Conservation (phyloP, 208 protist species). For the Trypanosoma lewisi region DNA sequence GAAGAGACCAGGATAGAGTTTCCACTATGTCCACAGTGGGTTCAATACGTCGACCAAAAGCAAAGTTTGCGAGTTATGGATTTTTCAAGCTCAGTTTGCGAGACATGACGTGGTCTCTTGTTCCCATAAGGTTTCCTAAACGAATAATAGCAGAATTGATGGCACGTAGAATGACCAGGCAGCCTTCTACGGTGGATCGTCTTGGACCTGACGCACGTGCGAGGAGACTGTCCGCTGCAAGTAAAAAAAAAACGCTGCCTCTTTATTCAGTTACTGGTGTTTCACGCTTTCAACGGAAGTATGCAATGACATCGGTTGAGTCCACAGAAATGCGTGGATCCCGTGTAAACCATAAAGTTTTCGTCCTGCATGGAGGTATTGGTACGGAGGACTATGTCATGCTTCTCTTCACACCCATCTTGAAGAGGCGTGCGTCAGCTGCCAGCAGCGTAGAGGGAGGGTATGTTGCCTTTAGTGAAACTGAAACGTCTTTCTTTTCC, state of each 20-base stretch:
- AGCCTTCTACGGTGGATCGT: not conserved
- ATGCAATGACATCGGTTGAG: constrained; percentile 53
- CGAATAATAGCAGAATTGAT: constrained; percentile 18
- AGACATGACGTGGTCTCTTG: constrained; percentile 78
- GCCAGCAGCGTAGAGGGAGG: not conserved
- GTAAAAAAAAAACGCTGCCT: constrained; percentile 14
- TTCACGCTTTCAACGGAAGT: constrained; percentile 79
- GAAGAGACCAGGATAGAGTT: not conserved
- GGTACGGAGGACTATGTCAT: constrained; percentile 64
- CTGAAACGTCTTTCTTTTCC: not conserved
- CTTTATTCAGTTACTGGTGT: constrained; percentile 56
- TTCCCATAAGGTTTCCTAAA: constrained; percentile 55
- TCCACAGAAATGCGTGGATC: constrained; percentile 17
- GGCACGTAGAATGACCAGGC: not conserved
- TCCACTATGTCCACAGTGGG: not conserved
- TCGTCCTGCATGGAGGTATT: constrained; percentile 82
- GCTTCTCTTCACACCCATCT: constrained; percentile 65
- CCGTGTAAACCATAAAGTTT: constrained; percentile 18
- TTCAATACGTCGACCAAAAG: not conserved
- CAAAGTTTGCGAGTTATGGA: constrained; percentile 37
- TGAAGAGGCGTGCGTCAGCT: not conserved
- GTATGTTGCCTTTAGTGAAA: constrained; percentile 10
- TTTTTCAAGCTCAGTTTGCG: constrained; percentile 67
- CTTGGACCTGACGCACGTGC: not conserved
- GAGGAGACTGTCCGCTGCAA: not conserved